Conservation (phyloP, 2,329 filamentous ascomycete genomes). For the Penicillium capsulatum region DNA sequence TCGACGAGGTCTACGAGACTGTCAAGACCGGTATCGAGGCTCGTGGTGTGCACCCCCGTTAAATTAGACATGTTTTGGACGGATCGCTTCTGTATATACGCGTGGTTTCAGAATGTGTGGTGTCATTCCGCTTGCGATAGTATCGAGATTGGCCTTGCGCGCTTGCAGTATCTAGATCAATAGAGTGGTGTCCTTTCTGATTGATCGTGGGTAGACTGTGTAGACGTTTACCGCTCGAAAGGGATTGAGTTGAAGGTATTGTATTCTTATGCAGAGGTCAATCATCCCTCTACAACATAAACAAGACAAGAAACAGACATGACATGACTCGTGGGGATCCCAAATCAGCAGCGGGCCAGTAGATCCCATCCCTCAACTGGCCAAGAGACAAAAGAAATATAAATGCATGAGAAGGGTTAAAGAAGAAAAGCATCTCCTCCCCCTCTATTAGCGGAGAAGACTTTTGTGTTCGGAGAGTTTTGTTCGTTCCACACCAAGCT, state of each 20-base stretch:
- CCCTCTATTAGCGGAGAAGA: constrained; percentile 23
- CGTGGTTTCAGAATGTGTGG: not conserved
- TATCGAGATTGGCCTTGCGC: not conserved
- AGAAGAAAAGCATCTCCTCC: constrained; percentile 14
- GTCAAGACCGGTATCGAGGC: constrained; percentile 48
- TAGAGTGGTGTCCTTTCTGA: no score
- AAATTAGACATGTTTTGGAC: no score
- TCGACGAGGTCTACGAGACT: constrained; percentile 60
- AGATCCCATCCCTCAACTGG: constrained; percentile 23
- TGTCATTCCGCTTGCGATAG: not conserved
- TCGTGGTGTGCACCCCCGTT: constrained; percentile 36
- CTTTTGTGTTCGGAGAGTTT: constrained; percentile 20
- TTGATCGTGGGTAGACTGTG: no score
- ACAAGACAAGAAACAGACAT: constrained; percentile 23
- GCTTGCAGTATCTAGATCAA: not conserved
- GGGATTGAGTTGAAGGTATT: not conserved
- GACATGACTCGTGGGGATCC: constrained; percentile 29
- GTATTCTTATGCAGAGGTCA: not conserved
- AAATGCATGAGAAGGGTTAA: constrained; percentile 20
- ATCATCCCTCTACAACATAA: constrained; percentile 19
- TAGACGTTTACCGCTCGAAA: no score
- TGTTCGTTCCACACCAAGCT: constrained; percentile 13
- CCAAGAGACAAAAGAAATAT: constrained; percentile 16
- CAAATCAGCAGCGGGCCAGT: constrained; percentile 20
- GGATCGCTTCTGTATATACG: constrained; percentile 9